These are phyloP conservation scores for Cicer cuneatum DNA, from an alignment of 306 rosid species.

Conservation along the genomic window DNA sequence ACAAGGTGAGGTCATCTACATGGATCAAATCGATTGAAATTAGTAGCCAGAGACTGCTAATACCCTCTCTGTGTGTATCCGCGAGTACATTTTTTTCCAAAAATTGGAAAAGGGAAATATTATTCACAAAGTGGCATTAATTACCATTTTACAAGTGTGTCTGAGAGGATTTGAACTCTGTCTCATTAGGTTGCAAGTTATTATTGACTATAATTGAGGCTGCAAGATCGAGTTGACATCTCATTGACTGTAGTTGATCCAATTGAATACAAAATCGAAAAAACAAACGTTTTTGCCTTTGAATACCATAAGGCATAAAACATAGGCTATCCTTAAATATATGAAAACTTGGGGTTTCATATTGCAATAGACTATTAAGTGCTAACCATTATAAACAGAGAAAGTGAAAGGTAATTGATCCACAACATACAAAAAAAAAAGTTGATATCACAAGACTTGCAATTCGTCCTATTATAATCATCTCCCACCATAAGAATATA, in stretches of 20 bases:
- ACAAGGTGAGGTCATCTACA: not conserved
- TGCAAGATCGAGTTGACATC: too few species aligned
- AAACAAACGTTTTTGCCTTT: not conserved
- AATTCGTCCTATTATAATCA: constrained; percentile 14
- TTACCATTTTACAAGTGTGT: too few species aligned
- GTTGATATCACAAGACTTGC: constrained; percentile 25
- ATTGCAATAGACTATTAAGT: not conserved
- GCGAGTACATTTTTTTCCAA: too few species aligned
- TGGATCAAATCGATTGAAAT: not conserved
- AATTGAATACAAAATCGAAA: not conserved
- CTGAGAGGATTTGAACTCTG: too few species aligned
- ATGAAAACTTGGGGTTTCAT: constrained; percentile 8
- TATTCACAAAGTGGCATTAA: too few species aligned
- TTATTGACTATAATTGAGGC: too few species aligned
- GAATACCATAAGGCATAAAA: not conserved
- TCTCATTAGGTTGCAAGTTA: too few species aligned
- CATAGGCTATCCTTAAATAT: not conserved
- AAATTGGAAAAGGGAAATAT: too few species aligned
- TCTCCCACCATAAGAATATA: constrained; percentile 34
- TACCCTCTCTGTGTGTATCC: not conserved
- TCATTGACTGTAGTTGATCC: not conserved
- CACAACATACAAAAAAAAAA: constrained; percentile 12
- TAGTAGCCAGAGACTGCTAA: not conserved
- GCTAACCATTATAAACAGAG: not conserved
- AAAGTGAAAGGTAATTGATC: constrained; percentile 33